Evolutionary conservation across 208 protist species (phyloP).

Genomic region (Acanthamoeba triangularis): DNA sequence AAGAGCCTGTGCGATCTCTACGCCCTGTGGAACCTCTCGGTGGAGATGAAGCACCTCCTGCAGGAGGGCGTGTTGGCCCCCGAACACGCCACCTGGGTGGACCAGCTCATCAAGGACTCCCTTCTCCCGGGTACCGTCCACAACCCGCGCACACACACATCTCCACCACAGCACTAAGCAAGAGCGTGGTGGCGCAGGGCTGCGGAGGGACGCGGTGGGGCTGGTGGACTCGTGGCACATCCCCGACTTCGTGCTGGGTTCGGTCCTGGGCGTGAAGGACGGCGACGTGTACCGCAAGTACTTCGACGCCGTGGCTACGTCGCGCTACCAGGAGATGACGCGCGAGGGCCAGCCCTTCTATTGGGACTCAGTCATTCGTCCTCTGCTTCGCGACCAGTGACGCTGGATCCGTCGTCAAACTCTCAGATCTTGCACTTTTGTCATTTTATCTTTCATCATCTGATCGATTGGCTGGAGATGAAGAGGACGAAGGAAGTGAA

Average conservation of each 20-base stretch:
- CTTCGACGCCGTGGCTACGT: background rate
- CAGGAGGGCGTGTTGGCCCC: constrained; percentile 19
- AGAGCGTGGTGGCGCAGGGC: background rate
- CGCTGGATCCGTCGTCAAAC: too few species aligned
- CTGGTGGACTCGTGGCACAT: constrained; percentile 70
- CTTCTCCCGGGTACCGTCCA: background rate
- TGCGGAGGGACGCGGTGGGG: constrained; percentile 53
- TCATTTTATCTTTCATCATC: too few species aligned
- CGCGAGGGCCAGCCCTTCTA: constrained; percentile 18
- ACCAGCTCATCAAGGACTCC: background rate
- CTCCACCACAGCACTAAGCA: background rate
- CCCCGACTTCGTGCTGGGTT: constrained; percentile 64
- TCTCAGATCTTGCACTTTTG: too few species aligned
- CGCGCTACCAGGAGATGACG: background rate
- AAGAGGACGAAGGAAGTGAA: too few species aligned
- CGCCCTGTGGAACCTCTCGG: constrained; percentile 5
- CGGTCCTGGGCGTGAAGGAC: constrained; percentile 36
- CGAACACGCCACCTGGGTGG: constrained; percentile 11
- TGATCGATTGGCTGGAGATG: too few species aligned
- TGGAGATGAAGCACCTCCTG: constrained; percentile 42
- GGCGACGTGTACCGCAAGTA: constrained; percentile 65
- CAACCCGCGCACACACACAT: background rate
- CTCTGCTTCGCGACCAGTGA: background rate
- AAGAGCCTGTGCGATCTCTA: constrained; percentile 19
- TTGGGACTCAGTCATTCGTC: constrained; percentile 9